Base-by-base conservation (phyloP, 176 grass and related monocot species). In the Lolium multiflorum region DNA sequence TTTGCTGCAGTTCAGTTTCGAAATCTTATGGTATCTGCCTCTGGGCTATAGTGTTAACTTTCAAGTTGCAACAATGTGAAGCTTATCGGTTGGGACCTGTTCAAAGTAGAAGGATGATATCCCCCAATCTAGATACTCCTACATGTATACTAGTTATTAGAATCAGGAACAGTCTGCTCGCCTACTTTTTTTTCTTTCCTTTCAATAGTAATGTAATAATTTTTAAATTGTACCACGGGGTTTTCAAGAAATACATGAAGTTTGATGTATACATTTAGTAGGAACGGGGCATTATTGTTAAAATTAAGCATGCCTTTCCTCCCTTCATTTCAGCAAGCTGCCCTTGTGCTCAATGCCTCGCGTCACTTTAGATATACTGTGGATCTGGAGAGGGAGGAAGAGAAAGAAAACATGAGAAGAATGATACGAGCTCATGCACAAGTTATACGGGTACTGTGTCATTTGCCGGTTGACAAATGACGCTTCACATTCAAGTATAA, bases 321-420 rank as follows among this genome's bases (percentile, higher is more conserved):
- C 13, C 77, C 61, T 68, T 76, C 76, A 21, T 87, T 80, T 50
- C 89, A 94, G 92, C 79, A 86, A 94, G 89, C 89, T 63, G 83
- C 92, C 28, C 86, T 94, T 49, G 92, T 94, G 67, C 74, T 94
- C 24, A 94, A 94, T 84, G 92, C 92, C 50, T 86, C 92, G 5
- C 85, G 92, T 18, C 85, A 83, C 78, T 94, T 94, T 83, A 91
- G 92, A 86, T 94, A 91, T 80, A 91, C 92, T 8, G 75, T 94
- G 15, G 92, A 94, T 76, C 77, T 94, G 43, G 86, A 89, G 81
- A 91, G 47, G 83, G 89, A 87, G 78, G 89, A 87, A 89, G 86
- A 91, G 20, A 91, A 71, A 69, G 92, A 94, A 35, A 74, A 91
- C 13, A 75, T 87, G 20, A 89, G 86, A 73, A 88, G 86, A 67